Percentiles rank a stretch among this genome's conserved stretches.
phyloP scores from a whole-genome alignment of 2,329 filamentous ascomycete genomes.

The Ophiostoma australiae region DNA sequence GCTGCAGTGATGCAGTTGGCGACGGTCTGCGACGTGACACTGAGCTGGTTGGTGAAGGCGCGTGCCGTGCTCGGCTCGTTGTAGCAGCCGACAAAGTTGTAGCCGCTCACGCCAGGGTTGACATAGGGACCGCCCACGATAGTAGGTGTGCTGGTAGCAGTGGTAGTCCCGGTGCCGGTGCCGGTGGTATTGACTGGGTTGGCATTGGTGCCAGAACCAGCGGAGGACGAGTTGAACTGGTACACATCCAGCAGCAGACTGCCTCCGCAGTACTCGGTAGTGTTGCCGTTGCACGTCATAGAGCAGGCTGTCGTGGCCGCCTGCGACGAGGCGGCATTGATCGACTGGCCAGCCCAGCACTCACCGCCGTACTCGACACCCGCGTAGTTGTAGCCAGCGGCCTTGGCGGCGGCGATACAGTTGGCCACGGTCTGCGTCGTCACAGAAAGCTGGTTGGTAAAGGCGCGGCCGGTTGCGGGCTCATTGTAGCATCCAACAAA shows the following conservation, averaged over 20 bases:
- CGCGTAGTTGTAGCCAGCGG: conserved; percentile 37
- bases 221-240: conserved; percentile 20
- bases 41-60: conserved; percentile 26
- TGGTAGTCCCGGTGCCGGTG: neutral
- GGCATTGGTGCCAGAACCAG: conserved; percentile 9
- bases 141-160: neutral
- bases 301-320: conserved; percentile 31
- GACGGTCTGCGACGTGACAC: conserved; percentile 27
- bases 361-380: conserved; percentile 50
- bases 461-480: conserved; percentile 26
- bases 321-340: conserved; percentile 28
- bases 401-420: conserved; percentile 16
- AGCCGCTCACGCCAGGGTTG: conserved; percentile 36
- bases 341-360: conserved; percentile 28
- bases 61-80: conserved; percentile 28
- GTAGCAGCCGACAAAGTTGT: conserved; percentile 36
- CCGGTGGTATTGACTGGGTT: neutral
- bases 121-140: conserved; percentile 30
- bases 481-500: conserved; percentile 37
- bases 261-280: conserved; percentile 28
- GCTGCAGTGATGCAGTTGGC: conserved; percentile 20
- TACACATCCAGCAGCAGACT: conserved; percentile 26
- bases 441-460: conserved; percentile 23
- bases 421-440: conserved; percentile 28
- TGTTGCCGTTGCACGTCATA: conserved; percentile 30